These are phyloP conservation scores for Acephala macrosclerotiorum DNA, from an alignment of 2,329 filamentous ascomycete species.

Conservation along the genomic window DNA sequence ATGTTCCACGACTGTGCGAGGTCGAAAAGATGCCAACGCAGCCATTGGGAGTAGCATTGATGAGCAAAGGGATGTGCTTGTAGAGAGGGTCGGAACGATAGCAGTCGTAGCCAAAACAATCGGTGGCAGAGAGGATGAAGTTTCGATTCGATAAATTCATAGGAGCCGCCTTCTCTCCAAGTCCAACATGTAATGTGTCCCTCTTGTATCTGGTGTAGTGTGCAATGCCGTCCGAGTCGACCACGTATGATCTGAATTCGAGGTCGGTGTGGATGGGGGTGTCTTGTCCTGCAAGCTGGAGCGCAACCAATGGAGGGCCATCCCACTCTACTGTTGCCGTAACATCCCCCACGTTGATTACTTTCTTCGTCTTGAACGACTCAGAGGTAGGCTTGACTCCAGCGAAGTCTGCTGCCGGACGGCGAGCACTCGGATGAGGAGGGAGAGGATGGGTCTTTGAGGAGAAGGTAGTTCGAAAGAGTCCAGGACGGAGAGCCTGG, in stretches of 20 bases:
- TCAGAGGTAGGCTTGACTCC: constrained; percentile 38
- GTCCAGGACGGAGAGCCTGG: constrained; percentile 64
- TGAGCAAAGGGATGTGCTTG: constrained; percentile 77
- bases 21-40: constrained; percentile 74
- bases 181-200: constrained; percentile 70
- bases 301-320: constrained; percentile 62
- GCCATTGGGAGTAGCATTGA: constrained; percentile 70
- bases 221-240: constrained; percentile 66
- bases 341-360: constrained; percentile 56
- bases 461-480: constrained; percentile 74
- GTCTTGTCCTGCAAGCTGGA: constrained; percentile 58
- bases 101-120: constrained; percentile 77
- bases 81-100: constrained; percentile 76
- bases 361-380: constrained; percentile 46
- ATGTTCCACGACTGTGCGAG: constrained; percentile 68
- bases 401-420: constrained; percentile 46
- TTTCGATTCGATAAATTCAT: constrained; percentile 74
- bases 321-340: constrained; percentile 66
- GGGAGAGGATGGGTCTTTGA: constrained; percentile 68
- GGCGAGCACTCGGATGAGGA: constrained; percentile 66
- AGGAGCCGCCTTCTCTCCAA: constrained; percentile 76
- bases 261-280: constrained; percentile 68
- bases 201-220: constrained; percentile 71
- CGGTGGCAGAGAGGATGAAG: constrained; percentile 72
- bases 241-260: constrained; percentile 68